Evolutionary conservation across 306 rosid species (phyloP).

Genomic region (Cercis canadensis): DNA sequence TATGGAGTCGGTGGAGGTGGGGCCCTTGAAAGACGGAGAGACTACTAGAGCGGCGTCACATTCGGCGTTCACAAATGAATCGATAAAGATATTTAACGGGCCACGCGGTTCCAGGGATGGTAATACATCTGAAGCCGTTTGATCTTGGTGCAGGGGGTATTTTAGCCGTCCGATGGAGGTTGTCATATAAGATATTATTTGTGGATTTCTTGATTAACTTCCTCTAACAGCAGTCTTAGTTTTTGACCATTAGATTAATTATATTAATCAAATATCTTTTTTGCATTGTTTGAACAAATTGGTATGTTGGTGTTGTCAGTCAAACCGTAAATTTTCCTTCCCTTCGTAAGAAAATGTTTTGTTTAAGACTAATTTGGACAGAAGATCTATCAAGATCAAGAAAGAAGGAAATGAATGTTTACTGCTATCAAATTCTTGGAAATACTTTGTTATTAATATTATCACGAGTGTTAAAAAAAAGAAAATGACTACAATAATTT

Average conservation of each 20-base stretch:
- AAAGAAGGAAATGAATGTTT: no score
- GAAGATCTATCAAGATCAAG: no score
- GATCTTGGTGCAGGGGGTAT: constrained; percentile 42
- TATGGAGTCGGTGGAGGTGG: constrained; percentile 13
- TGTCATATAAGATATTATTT: constrained; percentile 30
- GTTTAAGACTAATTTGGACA: no score
- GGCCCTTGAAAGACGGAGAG: constrained; percentile 30
- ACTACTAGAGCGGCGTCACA: not conserved
- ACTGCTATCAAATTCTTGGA: no score
- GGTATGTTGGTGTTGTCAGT: no score
- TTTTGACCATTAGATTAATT: constrained; percentile 40
- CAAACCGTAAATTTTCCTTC: not conserved
- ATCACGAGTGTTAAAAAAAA: no score
- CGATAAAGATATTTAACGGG: constrained; percentile 4
- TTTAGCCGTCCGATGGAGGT: constrained; percentile 36
- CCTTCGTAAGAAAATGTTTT: no score
- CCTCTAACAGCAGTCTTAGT: constrained; percentile 42
- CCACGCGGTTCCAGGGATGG: constrained; percentile 14
- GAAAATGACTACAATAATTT: no score
- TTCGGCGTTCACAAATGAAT: not conserved
- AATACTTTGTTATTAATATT: no score
- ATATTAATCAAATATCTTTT: not conserved
- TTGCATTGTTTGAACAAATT: no score
- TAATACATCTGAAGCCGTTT: constrained; percentile 37
- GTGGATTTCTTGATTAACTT: constrained; percentile 21